Base-by-base conservation (phyloP, 805 yeast species). In the Hanseniaspora thailandica region DNA sequence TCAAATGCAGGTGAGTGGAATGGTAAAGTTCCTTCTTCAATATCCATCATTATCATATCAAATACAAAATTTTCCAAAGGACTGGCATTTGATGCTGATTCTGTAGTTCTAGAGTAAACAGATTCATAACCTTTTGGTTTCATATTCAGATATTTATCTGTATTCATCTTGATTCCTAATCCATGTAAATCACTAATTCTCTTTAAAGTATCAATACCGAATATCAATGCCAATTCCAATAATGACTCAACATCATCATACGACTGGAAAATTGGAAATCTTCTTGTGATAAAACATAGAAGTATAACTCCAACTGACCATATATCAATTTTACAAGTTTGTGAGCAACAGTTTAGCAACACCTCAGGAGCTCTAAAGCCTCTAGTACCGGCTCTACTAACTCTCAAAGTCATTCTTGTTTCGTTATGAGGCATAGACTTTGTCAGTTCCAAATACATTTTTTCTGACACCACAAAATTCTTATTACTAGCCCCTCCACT, bases 361-460 rank as follows among this genome's bases (percentile, higher is more conserved):
- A 88, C 96, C 64, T 88, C 97, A 0, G 96, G 96, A 0, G 97
- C 96, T 59, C 97, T 74, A 63, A 88, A 88, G 0, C 97, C 97
- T 60, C 97, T 74, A 1, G 97, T 88, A 8, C 97, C 97, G 17
- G 98, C 98, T 60, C 98, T 80, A 62, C 93, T 93, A 0, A 97
- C 97, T 55, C 98, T 76, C 61, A 95, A 76, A 1, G 93, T 86
- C 0, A 94, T 84, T 60, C 97, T 74, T 47, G 78, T 78, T 69
- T 93, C 98, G 60, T 85, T 86, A 63, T 86, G 87, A 9, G 88
- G 84, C 62, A 85, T 87, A 1, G 96, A 90, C 66, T 75, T 72
- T 12, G 74, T 75, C 5, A 67, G 51, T 55, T 67, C 69, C 7
- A 39, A 45, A 60, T 51, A 52, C 22, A 47, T 49, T 7, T 56